phyloP scores from a whole-genome alignment of 1,284 basidiomycete genomes.

The Rhizoctonia solani region DNA sequence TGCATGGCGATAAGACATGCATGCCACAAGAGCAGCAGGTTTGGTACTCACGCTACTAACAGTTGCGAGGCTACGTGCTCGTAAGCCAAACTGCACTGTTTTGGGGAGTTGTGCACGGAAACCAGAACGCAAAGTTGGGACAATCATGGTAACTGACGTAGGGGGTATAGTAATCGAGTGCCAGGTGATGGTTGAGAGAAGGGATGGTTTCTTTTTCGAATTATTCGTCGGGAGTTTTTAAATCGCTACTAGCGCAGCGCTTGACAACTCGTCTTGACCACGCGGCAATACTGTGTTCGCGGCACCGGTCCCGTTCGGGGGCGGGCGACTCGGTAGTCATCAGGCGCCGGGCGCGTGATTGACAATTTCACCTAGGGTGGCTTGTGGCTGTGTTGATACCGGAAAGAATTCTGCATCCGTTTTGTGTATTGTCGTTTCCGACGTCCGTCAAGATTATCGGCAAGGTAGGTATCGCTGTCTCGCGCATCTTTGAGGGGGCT shows the following conservation, averaged over 20 bases:
- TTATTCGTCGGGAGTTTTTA: no score
- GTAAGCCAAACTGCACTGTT: background rate
- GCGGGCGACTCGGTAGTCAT: background rate
- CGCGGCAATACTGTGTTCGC: no score
- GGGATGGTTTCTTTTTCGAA: no score
- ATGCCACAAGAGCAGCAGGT: background rate
- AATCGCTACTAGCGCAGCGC: no score
- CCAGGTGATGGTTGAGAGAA: no score
- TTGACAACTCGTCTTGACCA: no score
- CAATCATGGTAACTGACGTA: constrained; percentile 1
- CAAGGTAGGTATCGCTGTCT: constrained; percentile 17
- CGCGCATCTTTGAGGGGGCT: background rate
- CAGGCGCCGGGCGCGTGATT: background rate
- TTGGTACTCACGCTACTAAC: constrained; percentile 3
- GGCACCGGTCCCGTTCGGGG: background rate
- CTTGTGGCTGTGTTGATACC: background rate
- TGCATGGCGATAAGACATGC: background rate
- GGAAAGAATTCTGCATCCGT: constrained; percentile 24
- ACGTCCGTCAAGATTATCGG: constrained; percentile 28
- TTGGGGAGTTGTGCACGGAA: background rate
- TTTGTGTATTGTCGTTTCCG: constrained; percentile 28
- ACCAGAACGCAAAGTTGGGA: constrained; percentile 20
- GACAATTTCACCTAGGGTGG: background rate
- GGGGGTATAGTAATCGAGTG: background rate
- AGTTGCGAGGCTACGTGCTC: constrained; percentile 8